Base-by-base conservation (phyloP, 768 basidiomycete genomes). In the Suillus alpinus region DNA sequence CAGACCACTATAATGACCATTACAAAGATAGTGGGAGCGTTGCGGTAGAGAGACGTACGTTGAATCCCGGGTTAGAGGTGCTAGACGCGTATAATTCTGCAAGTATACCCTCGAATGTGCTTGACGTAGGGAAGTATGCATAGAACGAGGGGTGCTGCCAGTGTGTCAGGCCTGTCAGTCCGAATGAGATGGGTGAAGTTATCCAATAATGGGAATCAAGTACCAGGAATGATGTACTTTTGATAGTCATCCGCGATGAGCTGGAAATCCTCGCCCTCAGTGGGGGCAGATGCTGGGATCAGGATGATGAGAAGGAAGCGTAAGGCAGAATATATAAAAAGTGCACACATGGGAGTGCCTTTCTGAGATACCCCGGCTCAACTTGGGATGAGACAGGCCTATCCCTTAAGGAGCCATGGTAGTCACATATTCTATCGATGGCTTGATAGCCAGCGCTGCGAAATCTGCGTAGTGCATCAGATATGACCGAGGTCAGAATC, bases 81-180 rank as follows among this genome's bases (percentile, higher is more conserved):
- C 87, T 88, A 16, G 82, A 85, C 0, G 93, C 80, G 65, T 93
- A 93, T 18, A 97, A 73, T 63, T 97, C 95, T 6, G 84, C 95
- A 3, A 97, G 78, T 56, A 95, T 90, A 20, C 88, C 86, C 70
- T 89, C 91, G 66, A 92, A 93, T 0, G 86, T 91, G 56, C 84
- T 84, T 36, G 85, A 86, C 4, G 89, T 83, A 0, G 94, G 92
- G 69, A 89, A 96, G 73, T 91, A 96, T 0, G 87, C 94, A 66
- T 91, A 93, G 77, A 96, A 96, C 18, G 84, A 87, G 8, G 94
- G 92, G 62, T 94, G 91, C 69, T 94, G 91, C 95, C 95, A 98
- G 69, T 92, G 88, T 0, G 92, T 92, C 29, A 95, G 77, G 1
- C 93, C 91, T 88, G 57, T 41, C n/a, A 18, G 49, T 18, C 7